Evolutionary conservation across 106 monocot genomes (phyloP).

Genomic region (Apostasia ramifera): DNA sequence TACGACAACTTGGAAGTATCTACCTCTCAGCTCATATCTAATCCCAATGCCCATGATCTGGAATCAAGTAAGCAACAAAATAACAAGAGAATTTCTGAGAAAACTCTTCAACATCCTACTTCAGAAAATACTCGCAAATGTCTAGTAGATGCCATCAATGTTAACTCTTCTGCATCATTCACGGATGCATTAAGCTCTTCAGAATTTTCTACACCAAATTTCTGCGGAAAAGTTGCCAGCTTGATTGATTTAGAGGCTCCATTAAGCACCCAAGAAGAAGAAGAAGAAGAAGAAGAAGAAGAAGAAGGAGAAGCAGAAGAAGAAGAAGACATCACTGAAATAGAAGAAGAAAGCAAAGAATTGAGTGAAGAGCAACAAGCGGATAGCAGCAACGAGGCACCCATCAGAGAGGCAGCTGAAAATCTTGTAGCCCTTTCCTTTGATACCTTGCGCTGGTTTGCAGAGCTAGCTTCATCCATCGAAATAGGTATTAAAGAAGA

Average conservation of each 20-base stretch:
- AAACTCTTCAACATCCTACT: background rate
- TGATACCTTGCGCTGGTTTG: constrained; percentile 32
- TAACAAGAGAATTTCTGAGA: no score
- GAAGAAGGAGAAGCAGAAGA: no score
- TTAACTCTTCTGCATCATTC: no score
- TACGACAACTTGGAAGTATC: background rate
- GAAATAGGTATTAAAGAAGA: background rate
- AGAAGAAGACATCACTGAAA: background rate
- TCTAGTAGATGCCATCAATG: no score
- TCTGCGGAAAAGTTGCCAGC: background rate
- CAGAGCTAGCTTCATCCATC: constrained; percentile 12
- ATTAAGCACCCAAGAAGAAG: background rate
- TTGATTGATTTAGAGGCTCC: background rate
- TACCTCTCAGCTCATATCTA: background rate
- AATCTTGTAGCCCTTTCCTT: constrained; percentile 39
- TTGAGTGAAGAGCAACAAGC: background rate
- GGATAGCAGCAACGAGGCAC: constrained; percentile 10
- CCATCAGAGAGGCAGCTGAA: constrained; percentile 38
- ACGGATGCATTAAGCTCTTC: background rate
- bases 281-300: no score
- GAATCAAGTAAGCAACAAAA: no score
- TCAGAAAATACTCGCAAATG: no score
- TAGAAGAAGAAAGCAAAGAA: background rate
- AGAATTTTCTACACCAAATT: background rate
- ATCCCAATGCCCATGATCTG: no score